A percentile compares a stretch with the other conserved stretches of the same genome.
phyloP scores from a whole-genome alignment of 1,284 basidiomycete species.

The Violaceomyces palustris region DNA sequence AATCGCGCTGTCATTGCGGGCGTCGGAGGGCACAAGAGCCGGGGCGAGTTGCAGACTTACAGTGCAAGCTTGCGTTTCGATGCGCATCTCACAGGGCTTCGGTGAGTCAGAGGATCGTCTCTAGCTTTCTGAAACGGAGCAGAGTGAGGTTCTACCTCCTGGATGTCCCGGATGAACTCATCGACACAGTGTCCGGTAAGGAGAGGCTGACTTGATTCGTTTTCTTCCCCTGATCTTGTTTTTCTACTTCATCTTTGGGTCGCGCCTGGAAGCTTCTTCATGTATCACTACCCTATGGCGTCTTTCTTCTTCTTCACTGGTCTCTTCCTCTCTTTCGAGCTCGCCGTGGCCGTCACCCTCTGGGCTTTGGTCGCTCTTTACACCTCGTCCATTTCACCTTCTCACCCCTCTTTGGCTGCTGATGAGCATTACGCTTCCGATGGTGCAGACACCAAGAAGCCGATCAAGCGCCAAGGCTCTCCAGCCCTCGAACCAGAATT shows the following conservation, averaged over 20 bases:
- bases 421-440: constrained; percentile 17
- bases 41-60: constrained; percentile 46
- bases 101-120: constrained; percentile 7
- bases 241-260: too few species aligned
- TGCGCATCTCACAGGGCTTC: constrained; percentile 41
- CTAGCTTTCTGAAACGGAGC: too few species aligned
- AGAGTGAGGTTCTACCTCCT: neutral
- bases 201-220: too few species aligned
- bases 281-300: constrained; percentile 45
- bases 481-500: too few species aligned
- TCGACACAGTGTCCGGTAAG: too few species aligned
- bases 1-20: too few species aligned
- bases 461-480: neutral
- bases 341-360: constrained; percentile 39
- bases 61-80: constrained; percentile 42
- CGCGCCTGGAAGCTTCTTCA: too few species aligned
- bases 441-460: neutral
- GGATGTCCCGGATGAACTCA: neutral
- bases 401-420: constrained; percentile 5
- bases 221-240: too few species aligned
- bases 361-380: constrained; percentile 43
- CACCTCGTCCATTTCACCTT: constrained; percentile 24
- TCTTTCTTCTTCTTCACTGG: constrained; percentile 42
- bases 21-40: constrained; percentile 25
- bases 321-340: constrained; percentile 44